Base-by-base conservation (phyloP, 2,329 filamentous ascomycete genomes). In the Colletotrichum lini region DNA sequence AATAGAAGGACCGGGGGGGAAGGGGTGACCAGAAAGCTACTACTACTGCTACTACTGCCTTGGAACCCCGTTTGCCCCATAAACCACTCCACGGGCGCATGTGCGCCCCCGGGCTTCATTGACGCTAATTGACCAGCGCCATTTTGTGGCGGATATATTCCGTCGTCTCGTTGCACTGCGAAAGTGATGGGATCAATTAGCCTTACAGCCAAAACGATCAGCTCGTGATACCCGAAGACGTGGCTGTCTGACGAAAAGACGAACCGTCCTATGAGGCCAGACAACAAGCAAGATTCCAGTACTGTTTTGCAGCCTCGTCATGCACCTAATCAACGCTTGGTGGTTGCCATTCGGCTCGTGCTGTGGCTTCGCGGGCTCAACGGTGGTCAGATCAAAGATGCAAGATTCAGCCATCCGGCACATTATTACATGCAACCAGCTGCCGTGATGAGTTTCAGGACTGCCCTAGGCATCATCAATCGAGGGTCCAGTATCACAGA, bases 181-280 rank as follows among this genome's bases (percentile, higher is more conserved):
- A 63, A 57, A 50, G 38, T 40, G 45, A 54, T 26, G 42, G 44
- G 35, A 40, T 58, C 38, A 30, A 53, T 56, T 63, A 59, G 68
- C 65, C 53, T 68, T 52, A 47, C 16, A 21, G 50, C 40, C 45
- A 53, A 45, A 35, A 35, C 54, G 65, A 71, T 71, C 68, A 56
- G 68, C 68, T 58, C 45, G 52, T 59, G 21, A 26, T 47, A 53
- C 53, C 58, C 45, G 65, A 38, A 38, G 21, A 26, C 44, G 68
- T 71, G 65, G 65, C 65, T 71, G 58, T 71, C 40, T 71, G 47
- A 50, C 42, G 58, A 68, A 53, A 59, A 49, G 67, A 64, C 42
- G 53, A 67, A 53, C 58, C 65, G 45, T 58, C 53, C 40, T 53
- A 63, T 53, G 23, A 54, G 68, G 65, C 38, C 63, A 35, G 52